These are phyloP conservation scores for Xylariaceae sp. DNA, from an alignment of 2,329 filamentous ascomycete species.

Conservation along the genomic window DNA sequence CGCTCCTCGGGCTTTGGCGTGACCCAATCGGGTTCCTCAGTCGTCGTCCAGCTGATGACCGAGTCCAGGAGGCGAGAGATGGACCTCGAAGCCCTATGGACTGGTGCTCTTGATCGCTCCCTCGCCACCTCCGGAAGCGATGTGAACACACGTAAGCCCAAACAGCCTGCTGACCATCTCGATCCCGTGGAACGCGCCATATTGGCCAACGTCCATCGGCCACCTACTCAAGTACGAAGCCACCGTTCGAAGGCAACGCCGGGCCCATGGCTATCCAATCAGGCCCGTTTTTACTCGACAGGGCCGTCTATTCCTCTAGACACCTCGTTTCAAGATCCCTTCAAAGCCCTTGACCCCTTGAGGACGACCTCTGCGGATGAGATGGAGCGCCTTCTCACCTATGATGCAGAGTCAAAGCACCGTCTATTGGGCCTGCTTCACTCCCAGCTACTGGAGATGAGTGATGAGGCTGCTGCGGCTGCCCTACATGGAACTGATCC, in stretches of 20 bases:
- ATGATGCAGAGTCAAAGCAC: slow-evolving; percentile 23
- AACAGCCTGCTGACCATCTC: background rate
- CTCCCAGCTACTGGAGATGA: slow-evolving; percentile 19
- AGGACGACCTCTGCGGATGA: slow-evolving; percentile 11
- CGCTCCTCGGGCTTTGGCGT: slow-evolving; percentile 75
- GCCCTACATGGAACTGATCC: slow-evolving; percentile 1
- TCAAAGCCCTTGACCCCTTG: slow-evolving; percentile 9
- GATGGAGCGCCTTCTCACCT: slow-evolving; percentile 18
- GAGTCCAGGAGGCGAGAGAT: slow-evolving; percentile 50
- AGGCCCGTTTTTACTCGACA: slow-evolving; percentile 23
- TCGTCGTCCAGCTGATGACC: slow-evolving; percentile 57
- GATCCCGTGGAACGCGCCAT: slow-evolving; percentile 11
- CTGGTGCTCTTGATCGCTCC: slow-evolving; percentile 25
- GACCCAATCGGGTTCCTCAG: slow-evolving; percentile 43
- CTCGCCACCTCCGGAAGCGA: slow-evolving; percentile 7
- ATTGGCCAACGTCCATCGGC: slow-evolving; percentile 11
- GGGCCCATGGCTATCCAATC: slow-evolving; percentile 12
- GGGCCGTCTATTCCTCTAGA: no score
- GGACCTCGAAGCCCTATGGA: slow-evolving; percentile 52
- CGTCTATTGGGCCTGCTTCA: slow-evolving; percentile 25
- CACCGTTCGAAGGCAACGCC: background rate
- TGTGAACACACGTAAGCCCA: background rate
- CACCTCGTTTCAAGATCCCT: background rate
- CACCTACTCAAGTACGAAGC: slow-evolving; percentile 7
- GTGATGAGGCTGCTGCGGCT: slow-evolving; percentile 1